A percentile compares a stretch with the other conserved stretches of the same genome.
Evolutionary conservation across 2,329 filamentous ascomycete genomes (phyloP).

Genomic region (Talaromyces piceae): DNA sequence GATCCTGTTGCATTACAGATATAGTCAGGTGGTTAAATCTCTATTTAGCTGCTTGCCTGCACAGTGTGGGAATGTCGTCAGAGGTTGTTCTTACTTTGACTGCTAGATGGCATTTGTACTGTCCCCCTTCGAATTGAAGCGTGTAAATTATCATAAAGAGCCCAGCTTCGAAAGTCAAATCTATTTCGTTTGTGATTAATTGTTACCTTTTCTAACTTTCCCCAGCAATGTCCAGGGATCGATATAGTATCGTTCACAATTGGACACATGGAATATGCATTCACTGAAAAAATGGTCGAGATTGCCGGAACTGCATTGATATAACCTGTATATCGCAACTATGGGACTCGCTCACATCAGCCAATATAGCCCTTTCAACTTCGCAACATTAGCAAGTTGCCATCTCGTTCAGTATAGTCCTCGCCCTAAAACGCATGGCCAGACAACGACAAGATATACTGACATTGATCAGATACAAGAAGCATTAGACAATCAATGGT

Average conservation of each 20-base stretch:
- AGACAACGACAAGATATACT: no score
- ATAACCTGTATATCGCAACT: no score
- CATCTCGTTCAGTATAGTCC: no score
- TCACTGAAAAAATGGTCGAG: no score
- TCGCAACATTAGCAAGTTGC: no score
- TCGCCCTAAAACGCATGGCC: no score
- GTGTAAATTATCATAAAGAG: slow-evolving; percentile 1
- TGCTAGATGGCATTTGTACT: background rate
- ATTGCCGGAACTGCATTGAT: no score
- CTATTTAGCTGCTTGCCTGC: background rate
- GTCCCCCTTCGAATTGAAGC: slow-evolving; percentile 1
- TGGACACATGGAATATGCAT: no score
- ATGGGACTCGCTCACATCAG: no score
- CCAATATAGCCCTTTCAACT: no score
- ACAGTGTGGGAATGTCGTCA: background rate
- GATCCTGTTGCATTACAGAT: background rate
- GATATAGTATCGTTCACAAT: background rate
- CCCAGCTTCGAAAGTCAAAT: slow-evolving; percentile 2
- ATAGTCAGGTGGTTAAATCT: background rate
- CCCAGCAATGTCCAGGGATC: background rate
- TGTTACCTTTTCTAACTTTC: background rate
- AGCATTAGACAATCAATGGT: no score
- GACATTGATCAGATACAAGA: no score
- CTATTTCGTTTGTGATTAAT: background rate
- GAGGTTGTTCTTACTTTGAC: background rate